Evolutionary conservation across 305 asterid genomes (phyloP).

Genomic region (Solanum hybrid): DNA sequence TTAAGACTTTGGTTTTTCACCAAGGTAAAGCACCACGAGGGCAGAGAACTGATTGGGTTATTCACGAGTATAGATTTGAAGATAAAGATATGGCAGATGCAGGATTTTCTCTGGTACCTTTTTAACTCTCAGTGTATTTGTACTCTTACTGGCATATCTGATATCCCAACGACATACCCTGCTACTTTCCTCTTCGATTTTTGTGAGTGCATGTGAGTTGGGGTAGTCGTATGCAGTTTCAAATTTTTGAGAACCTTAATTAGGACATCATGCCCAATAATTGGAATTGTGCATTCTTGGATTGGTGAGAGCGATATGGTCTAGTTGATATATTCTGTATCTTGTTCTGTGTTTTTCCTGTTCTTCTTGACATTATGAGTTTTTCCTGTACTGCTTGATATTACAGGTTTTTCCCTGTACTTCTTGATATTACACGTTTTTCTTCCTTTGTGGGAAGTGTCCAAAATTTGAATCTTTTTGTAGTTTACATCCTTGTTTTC

Average conservation of each 20-base stretch:
- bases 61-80: constrained; percentile 56
- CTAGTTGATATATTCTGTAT: not conserved
- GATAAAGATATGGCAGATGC: constrained; percentile 41
- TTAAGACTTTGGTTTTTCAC: constrained; percentile 73
- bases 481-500: not conserved
- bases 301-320: not conserved
- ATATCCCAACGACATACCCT: not conserved
- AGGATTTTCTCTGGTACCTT: constrained; percentile 50
- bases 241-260: not conserved
- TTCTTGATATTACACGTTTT: not conserved
- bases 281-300: not conserved
- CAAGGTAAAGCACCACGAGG: constrained; percentile 62
- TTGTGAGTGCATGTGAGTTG: not conserved
- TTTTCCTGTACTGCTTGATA: not conserved
- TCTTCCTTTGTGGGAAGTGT: not conserved
- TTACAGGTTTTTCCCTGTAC: not conserved
- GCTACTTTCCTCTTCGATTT: not conserved
- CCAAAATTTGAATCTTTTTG: not conserved
- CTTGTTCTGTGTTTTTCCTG: not conserved
- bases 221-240: not conserved
- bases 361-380: not conserved
- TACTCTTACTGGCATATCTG: not conserved
- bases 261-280: not conserved
- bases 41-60: constrained; percentile 73
- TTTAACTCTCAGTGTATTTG: not conserved